phyloP scores from a whole-genome alignment of 371 early-diverging fungal species.

The Circinella umbellata region DNA sequence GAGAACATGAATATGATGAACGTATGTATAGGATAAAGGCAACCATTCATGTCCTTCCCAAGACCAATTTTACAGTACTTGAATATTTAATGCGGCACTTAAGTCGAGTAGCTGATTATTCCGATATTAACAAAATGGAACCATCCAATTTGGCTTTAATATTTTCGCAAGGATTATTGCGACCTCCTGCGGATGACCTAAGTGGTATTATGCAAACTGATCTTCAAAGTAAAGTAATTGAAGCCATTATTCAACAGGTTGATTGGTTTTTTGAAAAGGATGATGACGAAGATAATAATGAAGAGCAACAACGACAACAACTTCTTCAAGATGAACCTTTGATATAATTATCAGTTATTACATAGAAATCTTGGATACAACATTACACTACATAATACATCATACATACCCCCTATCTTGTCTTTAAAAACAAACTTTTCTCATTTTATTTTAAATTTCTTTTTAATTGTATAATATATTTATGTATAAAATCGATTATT shows the following conservation, averaged over 20 bases:
- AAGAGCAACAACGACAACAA: conserved; percentile 8
- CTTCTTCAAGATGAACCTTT: not conserved
- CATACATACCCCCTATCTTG: not conserved
- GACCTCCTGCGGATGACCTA: conserved; percentile 53
- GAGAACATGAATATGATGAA: conserved; percentile 75
- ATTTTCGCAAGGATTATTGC: conserved; percentile 70
- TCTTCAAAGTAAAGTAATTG: conserved; percentile 59
- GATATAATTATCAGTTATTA: not conserved
- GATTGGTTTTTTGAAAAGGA: conserved; percentile 66
- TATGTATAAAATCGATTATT: no score
- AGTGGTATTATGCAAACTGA: conserved; percentile 61
- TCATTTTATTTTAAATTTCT: no score
- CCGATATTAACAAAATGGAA: conserved; percentile 88
- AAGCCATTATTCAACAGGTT: conserved; percentile 62
- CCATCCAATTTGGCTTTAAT: conserved; percentile 83
- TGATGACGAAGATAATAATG: conserved; percentile 12
- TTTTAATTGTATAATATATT: no score
- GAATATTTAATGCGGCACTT: conserved; percentile 78
- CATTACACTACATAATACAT: no score
- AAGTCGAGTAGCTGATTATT: conserved; percentile 61
- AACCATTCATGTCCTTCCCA: conserved; percentile 74
- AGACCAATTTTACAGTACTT: conserved; percentile 69
- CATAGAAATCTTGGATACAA: no score
- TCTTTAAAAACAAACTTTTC: no score
- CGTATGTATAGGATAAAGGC: conserved; percentile 74